These are phyloP conservation scores for Starmerella apis DNA, from an alignment of 805 yeast species.

Conservation along the genomic window DNA sequence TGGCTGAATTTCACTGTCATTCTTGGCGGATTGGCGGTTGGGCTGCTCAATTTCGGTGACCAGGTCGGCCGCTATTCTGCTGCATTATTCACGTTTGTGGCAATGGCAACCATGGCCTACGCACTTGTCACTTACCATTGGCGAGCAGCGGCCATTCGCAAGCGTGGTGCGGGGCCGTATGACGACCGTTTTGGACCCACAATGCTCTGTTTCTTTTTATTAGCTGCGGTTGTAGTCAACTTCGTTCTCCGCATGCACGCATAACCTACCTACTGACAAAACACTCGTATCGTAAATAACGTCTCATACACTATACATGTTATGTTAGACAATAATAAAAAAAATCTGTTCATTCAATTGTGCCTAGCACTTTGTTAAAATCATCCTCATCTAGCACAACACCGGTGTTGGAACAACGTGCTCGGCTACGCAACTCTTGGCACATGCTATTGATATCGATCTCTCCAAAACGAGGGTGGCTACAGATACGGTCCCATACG, in stretches of 20 bases:
- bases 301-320: neutral
- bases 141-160: slow-evolving; percentile 97
- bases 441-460: slow-evolving; percentile 92
- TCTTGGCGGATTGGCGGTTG: slow-evolving; percentile 92
- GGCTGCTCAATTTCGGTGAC: slow-evolving; percentile 93
- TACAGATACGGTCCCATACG: slow-evolving; percentile 89
- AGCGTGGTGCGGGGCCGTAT: slow-evolving; percentile 98
- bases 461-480: slow-evolving; percentile 89
- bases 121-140: slow-evolving; percentile 95
- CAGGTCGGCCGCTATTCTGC: slow-evolving; percentile 85
- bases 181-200: slow-evolving; percentile 99
- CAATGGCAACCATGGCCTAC: slow-evolving; percentile 96
- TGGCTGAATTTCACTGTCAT: slow-evolving; percentile 99
- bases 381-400: slow-evolving; percentile 76
- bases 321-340: slow-evolving; percentile 1
- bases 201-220: slow-evolving; percentile 83
- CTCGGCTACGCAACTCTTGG: slow-evolving; percentile 77
- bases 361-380: slow-evolving; percentile 46
- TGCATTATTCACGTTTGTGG: slow-evolving; percentile 84
- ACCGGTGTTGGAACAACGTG: slow-evolving; percentile 88
- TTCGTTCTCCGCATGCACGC: slow-evolving; percentile 65
- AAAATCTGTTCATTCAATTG: slow-evolving; percentile 9
- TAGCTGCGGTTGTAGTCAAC: slow-evolving; percentile 88
- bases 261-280: neutral
- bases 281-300: neutral